Evolutionary conservation across 306 rosid species (phyloP).

Genomic region (Elaeagnus macrophylla): DNA sequence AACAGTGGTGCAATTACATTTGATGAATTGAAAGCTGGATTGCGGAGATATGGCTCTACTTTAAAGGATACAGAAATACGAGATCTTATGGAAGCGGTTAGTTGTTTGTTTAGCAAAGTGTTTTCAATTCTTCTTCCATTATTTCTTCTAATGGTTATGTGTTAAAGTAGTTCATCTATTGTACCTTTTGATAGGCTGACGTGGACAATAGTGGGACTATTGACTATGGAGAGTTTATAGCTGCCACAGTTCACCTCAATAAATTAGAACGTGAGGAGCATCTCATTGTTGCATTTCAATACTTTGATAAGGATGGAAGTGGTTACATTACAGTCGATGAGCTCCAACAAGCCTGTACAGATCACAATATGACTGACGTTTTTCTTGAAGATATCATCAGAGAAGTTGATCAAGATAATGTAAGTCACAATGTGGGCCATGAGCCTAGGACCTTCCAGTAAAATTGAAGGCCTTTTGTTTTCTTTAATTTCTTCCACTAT

Average conservation of each 20-base stretch:
- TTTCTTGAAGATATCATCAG: constrained; percentile 76
- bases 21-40: constrained; percentile 95
- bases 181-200: constrained; percentile 66
- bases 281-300: constrained; percentile 79
- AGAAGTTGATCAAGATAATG: constrained; percentile 98
- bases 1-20: constrained; percentile 92
- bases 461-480: too few species aligned
- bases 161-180: background rate
- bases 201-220: constrained; percentile 94
- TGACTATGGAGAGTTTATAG: constrained; percentile 92
- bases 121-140: too few species aligned
- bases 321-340: constrained; percentile 96
- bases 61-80: constrained; percentile 86
- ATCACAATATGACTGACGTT: constrained; percentile 79
- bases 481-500: too few species aligned
- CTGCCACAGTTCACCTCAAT: constrained; percentile 95
- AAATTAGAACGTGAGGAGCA: constrained; percentile 96
- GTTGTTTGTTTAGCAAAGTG: constrained; percentile 12
- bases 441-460: background rate
- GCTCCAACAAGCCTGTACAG: constrained; percentile 89
- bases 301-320: constrained; percentile 90
- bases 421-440: constrained; percentile 27
- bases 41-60: constrained; percentile 91
- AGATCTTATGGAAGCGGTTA: constrained; percentile 93
- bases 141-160: too few species aligned